Conservation (phyloP, 1,284 basidiomycete species). For the Stygiomarasmius scandens region DNA sequence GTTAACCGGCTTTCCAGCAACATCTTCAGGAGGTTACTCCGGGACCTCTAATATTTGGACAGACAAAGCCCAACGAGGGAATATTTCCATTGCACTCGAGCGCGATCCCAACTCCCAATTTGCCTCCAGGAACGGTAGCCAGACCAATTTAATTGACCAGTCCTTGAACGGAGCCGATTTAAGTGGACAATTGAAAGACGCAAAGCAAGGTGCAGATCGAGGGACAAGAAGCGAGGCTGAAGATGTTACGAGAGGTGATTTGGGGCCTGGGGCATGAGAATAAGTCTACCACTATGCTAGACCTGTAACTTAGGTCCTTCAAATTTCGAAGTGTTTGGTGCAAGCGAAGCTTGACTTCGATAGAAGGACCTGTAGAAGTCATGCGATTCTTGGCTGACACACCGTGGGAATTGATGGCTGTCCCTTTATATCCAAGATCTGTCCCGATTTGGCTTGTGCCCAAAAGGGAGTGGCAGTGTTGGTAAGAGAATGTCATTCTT, state of each 20-base stretch:
- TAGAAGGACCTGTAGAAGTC: no score
- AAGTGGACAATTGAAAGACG: slow-evolving; percentile 11
- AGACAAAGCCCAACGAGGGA: slow-evolving; percentile 16
- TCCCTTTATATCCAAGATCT: no score
- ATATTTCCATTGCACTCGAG: not conserved
- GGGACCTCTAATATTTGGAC: slow-evolving; percentile 13
- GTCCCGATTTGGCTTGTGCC: no score
- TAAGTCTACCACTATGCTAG: no score
- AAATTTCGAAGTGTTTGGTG: no score
- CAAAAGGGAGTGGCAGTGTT: no score
- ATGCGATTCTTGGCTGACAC: no score
- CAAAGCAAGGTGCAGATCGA: slow-evolving; percentile 13
- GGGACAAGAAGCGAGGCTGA: not conserved
- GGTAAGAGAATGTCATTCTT: no score
- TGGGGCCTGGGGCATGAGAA: not conserved
- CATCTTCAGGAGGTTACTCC: slow-evolving; percentile 9
- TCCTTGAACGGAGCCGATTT: slow-evolving; percentile 13
- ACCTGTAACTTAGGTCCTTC: no score
- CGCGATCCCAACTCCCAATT: not conserved
- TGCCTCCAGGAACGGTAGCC: not conserved
- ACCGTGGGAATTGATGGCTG: no score
- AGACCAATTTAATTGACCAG: slow-evolving; percentile 12
- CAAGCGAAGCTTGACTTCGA: no score
- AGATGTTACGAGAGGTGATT: not conserved
- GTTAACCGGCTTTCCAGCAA: not conserved